Percentiles rank a stretch among this genome's conserved stretches.
These are phyloP conservation scores for Acanthamoeba lenticulata DNA, from an alignment of 208 protist genomes.

Conservation along the genomic window DNA sequence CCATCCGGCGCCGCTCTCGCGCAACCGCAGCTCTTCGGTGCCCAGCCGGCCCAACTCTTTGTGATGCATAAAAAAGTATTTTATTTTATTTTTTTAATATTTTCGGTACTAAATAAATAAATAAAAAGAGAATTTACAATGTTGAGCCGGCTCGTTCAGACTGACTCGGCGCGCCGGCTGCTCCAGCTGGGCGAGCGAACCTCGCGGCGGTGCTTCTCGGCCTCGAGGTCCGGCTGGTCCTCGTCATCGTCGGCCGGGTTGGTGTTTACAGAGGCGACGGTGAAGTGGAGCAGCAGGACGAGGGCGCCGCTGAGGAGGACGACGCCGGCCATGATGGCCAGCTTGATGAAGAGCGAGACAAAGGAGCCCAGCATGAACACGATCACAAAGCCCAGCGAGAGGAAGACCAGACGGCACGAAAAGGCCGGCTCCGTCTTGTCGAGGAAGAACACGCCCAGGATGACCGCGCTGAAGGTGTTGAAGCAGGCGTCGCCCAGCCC, in stretches of 20 bases:
- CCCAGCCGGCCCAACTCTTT: too few relatives aligned
- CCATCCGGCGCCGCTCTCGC: too few relatives aligned
- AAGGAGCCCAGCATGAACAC: neutral
- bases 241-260: neutral
- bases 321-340: neutral
- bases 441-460: neutral
- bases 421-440: slow-evolving; percentile 35
- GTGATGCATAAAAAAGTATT: too few relatives aligned
- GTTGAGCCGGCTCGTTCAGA: neutral
- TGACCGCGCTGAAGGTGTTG: neutral
- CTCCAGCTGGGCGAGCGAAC: too few relatives aligned
- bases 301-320: neutral
- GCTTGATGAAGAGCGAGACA: neutral
- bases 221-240: neutral
- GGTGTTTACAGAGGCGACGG: neutral
- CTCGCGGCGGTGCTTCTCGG: neutral
- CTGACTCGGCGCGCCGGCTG: neutral
- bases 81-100: too few relatives aligned
- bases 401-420: neutral
- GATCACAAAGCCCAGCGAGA: neutral
- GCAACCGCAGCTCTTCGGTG: too few relatives aligned
- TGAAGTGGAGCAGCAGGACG: neutral
- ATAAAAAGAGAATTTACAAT: neutral
- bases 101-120: neutral
- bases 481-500: neutral